These are phyloP conservation scores for Starmerella stigmatis DNA, from an alignment of 805 yeast genomes.

Conservation along the genomic window DNA sequence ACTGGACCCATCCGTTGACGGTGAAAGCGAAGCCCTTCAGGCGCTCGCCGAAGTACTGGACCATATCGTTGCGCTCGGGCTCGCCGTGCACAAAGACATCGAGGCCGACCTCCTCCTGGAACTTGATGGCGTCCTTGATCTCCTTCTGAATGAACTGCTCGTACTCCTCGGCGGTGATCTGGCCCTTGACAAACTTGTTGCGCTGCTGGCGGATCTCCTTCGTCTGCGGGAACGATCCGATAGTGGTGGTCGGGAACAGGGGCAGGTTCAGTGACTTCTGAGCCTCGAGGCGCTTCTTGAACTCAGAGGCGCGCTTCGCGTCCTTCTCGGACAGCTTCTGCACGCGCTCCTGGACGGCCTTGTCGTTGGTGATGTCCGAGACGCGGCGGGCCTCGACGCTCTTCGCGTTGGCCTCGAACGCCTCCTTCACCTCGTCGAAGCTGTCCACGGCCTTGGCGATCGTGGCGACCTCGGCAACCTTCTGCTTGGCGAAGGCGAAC, in stretches of 20 bases:
- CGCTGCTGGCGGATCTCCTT: slow-evolving; percentile 97
- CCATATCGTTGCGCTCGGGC: slow-evolving; percentile 99
- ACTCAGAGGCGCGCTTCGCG: slow-evolving; percentile 75
- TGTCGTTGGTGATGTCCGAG: slow-evolving; percentile 84
- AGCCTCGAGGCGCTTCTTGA: slow-evolving; percentile 74
- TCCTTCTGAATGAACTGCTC: slow-evolving; percentile 94
- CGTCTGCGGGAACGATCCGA: slow-evolving; percentile 99
- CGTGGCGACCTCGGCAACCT: slow-evolving; percentile 80
- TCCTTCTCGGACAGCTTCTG: slow-evolving; percentile 54
- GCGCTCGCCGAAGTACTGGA: slow-evolving; percentile 99
- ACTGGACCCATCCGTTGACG: slow-evolving; percentile 99
- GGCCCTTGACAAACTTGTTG: slow-evolving; percentile 96
- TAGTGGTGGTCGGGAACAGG: slow-evolving; percentile 98
- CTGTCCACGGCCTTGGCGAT: slow-evolving; percentile 82
- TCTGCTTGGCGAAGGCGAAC: slow-evolving; percentile 98
- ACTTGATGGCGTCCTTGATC: slow-evolving; percentile 88
- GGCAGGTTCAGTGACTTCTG: slow-evolving; percentile 92
- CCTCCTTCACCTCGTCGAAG: slow-evolving; percentile 52
- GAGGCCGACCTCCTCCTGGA: slow-evolving; percentile 98
- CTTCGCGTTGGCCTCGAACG: slow-evolving; percentile 74
- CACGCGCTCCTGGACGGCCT: slow-evolving; percentile 80
- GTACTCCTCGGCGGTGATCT: slow-evolving; percentile 87
- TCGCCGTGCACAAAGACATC: slow-evolving; percentile 99
- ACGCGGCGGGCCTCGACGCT: slow-evolving; percentile 76
- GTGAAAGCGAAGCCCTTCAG: slow-evolving; percentile 97